Evolutionary conservation across 139 green algal genomes (phyloP).

Genomic region (Asterochloris sp.): DNA sequence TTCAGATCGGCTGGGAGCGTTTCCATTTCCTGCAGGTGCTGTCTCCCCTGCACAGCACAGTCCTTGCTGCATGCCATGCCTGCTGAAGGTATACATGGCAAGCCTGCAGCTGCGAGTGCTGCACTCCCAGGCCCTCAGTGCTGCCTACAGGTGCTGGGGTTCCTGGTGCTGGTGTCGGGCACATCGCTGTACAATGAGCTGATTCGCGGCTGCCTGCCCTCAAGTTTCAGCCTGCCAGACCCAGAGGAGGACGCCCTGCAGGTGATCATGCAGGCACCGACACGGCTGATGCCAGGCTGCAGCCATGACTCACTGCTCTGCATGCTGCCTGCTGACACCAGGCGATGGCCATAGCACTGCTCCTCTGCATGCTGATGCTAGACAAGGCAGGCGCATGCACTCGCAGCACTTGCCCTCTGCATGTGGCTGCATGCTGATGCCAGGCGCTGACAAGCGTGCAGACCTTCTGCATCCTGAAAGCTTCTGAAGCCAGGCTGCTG

Average conservation of each 20-base stretch:
- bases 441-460: too few species aligned
- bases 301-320: neutral
- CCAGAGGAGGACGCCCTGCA: neutral
- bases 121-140: too few species aligned
- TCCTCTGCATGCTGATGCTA: too few species aligned
- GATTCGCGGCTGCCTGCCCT: conserved; percentile 57
- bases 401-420: too few species aligned
- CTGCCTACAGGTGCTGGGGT: conserved; percentile 62
- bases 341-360: too few species aligned
- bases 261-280: neutral
- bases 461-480: too few species aligned
- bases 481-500: too few species aligned
- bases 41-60: neutral
- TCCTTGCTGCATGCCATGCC: neutral
- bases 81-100: too few species aligned
- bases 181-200: conserved; percentile 82
- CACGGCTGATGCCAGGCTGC: too few species aligned
- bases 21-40: conserved; percentile 70
- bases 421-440: too few species aligned
- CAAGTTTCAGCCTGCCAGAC: neutral
- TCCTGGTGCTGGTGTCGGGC: conserved; percentile 69
- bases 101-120: too few species aligned
- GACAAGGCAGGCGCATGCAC: too few species aligned
- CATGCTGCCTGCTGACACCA: neutral
- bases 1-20: conserved; percentile 76